Evolutionary conservation across 495 filamentous ascomycete species (phyloP), one percentile per base, ranked within the genome.

Genomic region (Daldinia childiae): DNA sequence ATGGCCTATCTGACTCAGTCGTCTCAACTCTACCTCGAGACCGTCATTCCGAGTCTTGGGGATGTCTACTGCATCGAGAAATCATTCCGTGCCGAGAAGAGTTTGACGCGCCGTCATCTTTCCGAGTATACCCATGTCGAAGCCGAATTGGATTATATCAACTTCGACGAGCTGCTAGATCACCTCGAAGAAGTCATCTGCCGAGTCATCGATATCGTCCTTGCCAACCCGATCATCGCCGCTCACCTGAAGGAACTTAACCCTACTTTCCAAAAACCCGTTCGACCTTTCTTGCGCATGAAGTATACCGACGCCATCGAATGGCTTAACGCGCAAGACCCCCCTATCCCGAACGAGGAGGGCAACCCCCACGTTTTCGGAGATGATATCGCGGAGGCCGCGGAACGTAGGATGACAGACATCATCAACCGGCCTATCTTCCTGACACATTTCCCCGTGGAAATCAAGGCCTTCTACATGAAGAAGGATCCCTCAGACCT

Each of bases 391-490:
- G 96, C 96, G 41, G 95, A 99, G 82, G 95, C 95, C 5, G 96
- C 95, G 1, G 95, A 99, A 87, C 90, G 95, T 68, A 88, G 85
- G 76, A 99, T 99, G 96, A 98, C 95, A 11, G 95, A 98, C 75
- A 91, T 90, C 65, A 97, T 99, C 84, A 93, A 93, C 87, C 82
- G 88, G 62, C 95, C 95, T 38, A 97, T 99, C 80, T 93, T 99
- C 84, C 85, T 99, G 15, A 98, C 94, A 5, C 93, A 97, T 82
- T 99, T 99, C 88, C 95, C 95, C 1, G 91, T 90, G 36, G 92
- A 95, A 81, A 96, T 99, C 87, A 99, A 99, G 87, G 92, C 95
- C 4, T 99, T 99, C 82, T 99, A 99, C 84, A 99, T 99, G 95
- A 93, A 93, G 85, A 96, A 93, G 82, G 95, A 94, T 66, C 83